Conservation (phyloP, 495 filamentous ascomycete genomes). For the Amniculicola lignicola region DNA sequence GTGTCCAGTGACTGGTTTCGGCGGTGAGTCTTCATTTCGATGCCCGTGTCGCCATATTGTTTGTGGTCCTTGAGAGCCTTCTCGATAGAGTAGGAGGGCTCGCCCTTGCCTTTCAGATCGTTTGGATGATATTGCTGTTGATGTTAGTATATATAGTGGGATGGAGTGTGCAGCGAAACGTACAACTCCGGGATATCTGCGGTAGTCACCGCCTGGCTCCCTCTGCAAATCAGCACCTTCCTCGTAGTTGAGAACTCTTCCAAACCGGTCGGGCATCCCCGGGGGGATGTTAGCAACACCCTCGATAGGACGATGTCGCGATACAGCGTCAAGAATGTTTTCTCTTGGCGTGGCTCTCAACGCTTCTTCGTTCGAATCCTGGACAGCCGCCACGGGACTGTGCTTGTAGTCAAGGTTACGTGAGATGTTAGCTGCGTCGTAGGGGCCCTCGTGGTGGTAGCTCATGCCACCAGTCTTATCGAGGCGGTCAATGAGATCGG, state of each 20-base stretch:
- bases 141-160: not conserved
- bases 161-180: constrained; percentile 35
- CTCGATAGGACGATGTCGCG: constrained; percentile 77
- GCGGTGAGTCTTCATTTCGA: constrained; percentile 38
- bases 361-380: constrained; percentile 69
- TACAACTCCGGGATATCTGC: constrained; percentile 65
- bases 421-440: constrained; percentile 74
- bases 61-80: constrained; percentile 57
- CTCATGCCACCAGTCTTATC: constrained; percentile 55
- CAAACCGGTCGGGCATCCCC: constrained; percentile 62
- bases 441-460: constrained; percentile 93
- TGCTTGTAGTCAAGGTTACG: constrained; percentile 61
- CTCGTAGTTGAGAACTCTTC: constrained; percentile 70
- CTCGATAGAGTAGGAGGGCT: constrained; percentile 69
- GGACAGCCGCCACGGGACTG: constrained; percentile 76
- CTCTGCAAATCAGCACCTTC: constrained; percentile 84
- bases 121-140: constrained; percentile 62
- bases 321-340: constrained; percentile 70
- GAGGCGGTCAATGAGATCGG: constrained; percentile 78
- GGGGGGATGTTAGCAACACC: constrained; percentile 75
- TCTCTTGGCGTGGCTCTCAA: constrained; percentile 79
- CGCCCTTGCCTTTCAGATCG: constrained; percentile 77
- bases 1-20: constrained; percentile 30
- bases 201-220: constrained; percentile 62
- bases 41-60: constrained; percentile 31